Evolutionary conservation across 179 eudicot genomes (phyloP).

Genomic region (Vitellaria paradoxa): DNA sequence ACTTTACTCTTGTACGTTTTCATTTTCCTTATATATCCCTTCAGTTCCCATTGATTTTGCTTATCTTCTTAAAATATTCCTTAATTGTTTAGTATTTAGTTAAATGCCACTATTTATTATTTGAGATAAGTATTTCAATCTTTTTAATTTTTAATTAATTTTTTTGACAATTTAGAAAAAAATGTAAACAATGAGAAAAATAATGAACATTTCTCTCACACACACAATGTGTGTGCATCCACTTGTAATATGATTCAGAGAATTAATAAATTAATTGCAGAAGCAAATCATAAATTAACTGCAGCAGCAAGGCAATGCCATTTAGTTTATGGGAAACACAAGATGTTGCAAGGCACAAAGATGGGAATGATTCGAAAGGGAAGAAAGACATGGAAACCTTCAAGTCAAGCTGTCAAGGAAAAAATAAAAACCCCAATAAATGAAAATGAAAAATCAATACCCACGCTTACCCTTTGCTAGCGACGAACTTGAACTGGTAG

Average conservation of each 20-base stretch:
- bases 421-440: neutral
- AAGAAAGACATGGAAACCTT: neutral
- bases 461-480: slow-evolving; percentile 55
- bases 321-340: neutral
- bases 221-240: too few species aligned
- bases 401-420: neutral
- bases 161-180: too few species aligned
- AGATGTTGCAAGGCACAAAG: neutral
- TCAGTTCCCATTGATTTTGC: too few species aligned
- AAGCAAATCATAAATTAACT: neutral
- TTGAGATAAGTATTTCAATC: too few species aligned
- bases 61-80: too few species aligned
- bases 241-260: neutral
- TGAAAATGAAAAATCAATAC: slow-evolving; percentile 22
- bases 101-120: too few species aligned
- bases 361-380: neutral
- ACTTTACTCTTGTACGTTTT: too few species aligned
- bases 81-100: too few species aligned
- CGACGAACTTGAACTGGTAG: slow-evolving; percentile 32
- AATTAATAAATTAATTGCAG: neutral
- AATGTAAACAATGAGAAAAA: too few species aligned
- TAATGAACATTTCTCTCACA: too few species aligned
- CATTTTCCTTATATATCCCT: too few species aligned
- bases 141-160: too few species aligned
- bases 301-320: neutral